These are phyloP conservation scores for Phialophora macrospora DNA, from an alignment of 2,329 filamentous ascomycete genomes.

Conservation along the genomic window DNA sequence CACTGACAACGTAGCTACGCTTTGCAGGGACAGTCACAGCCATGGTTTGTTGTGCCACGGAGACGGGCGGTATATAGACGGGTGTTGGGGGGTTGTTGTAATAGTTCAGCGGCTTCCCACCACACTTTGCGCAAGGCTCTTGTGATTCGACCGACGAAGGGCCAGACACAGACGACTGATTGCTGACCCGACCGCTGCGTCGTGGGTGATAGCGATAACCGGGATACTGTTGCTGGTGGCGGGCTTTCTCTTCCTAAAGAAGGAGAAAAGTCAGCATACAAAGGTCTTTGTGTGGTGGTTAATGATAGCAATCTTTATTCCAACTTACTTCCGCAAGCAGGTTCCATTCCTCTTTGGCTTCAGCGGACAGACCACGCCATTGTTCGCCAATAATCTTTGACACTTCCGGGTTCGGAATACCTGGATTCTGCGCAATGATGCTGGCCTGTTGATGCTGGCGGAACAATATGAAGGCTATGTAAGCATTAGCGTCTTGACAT, in stretches of 20 bases:
- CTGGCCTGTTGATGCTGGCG: conserved; percentile 87
- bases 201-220: conserved; percentile 90
- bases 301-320: conserved; percentile 14
- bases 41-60: conserved; percentile 45
- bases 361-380: conserved; percentile 78
- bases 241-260: conserved; percentile 78
- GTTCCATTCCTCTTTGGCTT: conserved; percentile 85
- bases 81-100: conserved; percentile 45
- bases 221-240: conserved; percentile 87
- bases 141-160: conserved; percentile 30
- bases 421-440: conserved; percentile 82
- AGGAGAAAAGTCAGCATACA: conserved; percentile 30
- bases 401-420: conserved; percentile 90
- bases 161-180: conserved; percentile 34
- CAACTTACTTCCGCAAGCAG: conserved; percentile 73
- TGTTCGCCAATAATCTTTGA: conserved; percentile 95
- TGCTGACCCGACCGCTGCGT: conserved; percentile 57
- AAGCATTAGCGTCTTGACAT: conserved; percentile 22
- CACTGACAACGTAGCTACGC: conserved; percentile 30
- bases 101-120: conserved; percentile 55
- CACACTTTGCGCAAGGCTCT: conserved; percentile 42
- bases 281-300: conserved; percentile 32
- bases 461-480: conserved; percentile 94
- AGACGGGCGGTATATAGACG: conserved; percentile 49
- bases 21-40: conserved; percentile 43